These are phyloP conservation scores for Cladosporium sp. DNA, from an alignment of 2,329 filamentous ascomycete species.

Conservation along the genomic window DNA sequence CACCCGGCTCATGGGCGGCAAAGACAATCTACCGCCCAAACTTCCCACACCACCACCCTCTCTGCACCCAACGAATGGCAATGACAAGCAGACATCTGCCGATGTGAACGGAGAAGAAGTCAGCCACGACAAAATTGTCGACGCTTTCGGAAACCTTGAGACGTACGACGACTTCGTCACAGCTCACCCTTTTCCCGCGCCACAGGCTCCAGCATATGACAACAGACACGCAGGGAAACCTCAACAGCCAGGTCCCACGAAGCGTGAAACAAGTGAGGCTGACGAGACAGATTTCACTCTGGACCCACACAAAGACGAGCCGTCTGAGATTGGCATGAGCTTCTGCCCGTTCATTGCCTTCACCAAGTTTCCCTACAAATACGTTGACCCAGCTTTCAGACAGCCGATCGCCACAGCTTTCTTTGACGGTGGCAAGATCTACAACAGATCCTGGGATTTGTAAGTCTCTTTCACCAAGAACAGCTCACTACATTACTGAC, in stretches of 20 bases:
- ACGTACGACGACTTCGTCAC: slow-evolving; percentile 4
- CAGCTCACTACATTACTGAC: slow-evolving; percentile 20
- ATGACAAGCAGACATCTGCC: not conserved
- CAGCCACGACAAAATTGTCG: not conserved
- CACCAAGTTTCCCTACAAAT: slow-evolving; percentile 60
- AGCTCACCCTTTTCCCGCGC: not conserved
- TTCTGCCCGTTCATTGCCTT: slow-evolving; percentile 53
- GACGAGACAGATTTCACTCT: slow-evolving; percentile 21
- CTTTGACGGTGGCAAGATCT: slow-evolving; percentile 62
- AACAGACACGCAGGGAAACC: not conserved
- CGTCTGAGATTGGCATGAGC: slow-evolving; percentile 35
- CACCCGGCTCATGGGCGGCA: slow-evolving; percentile 15
- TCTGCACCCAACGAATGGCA: not conserved
- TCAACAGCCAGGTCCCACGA: not conserved
- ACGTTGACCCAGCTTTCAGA: slow-evolving; percentile 52
- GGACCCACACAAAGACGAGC: slow-evolving; percentile 36
- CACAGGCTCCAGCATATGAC: not conserved
- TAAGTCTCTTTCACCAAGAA: slow-evolving; percentile 51
- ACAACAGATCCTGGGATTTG: slow-evolving; percentile 72
- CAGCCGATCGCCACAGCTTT: slow-evolving; percentile 56
- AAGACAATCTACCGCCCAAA: slow-evolving; percentile 31
- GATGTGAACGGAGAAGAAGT: not conserved
- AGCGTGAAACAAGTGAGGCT: not conserved
- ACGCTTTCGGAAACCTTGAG: slow-evolving; percentile 19
- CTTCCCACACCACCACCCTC: slow-evolving; percentile 1